Evolutionary conservation across 2,329 filamentous ascomycete species (phyloP), one percentile per base, ranked within the genome.

Genomic region (Zopfia rhizophila): DNA sequence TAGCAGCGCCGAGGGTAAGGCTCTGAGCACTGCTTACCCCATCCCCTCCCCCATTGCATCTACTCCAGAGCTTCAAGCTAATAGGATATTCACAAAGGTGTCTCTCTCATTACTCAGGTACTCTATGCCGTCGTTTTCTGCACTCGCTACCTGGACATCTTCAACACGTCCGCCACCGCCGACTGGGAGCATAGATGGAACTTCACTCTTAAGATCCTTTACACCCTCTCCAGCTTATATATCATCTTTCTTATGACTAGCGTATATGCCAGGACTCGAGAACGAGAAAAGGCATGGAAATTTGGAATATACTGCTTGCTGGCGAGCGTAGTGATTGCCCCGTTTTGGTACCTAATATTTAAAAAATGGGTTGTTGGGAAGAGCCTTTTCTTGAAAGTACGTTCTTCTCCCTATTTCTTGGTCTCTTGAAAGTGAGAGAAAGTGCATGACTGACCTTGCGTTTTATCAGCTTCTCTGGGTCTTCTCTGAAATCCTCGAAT

Each of bases 201-300:
- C 73, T 82, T 87, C 56, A 78, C 88, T 48, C 88, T 97, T 72
- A 97, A 97, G 79, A 80, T 94, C 51, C 90, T 95, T 74, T 97
- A 96, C 74, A 88, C 96, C 50, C 65, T 83, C 3, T 90, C 89
- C 4, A 93, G 89, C 1, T 81, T 92, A 53, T 97, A 96, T 72
- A 94, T 92, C 61, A 83, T 97, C 52, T 87, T 82, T 45, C 74
- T 96, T 53, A 97, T 97, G 91, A 88, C 91, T 71, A 88, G 86
- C 74, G 78, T 91, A 16, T 96, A 85, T 70, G 88, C 92, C 8
- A 84, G 93, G 23, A 96, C 92, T n/a, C 79, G 92, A 29, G 93
- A 97, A 74, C 82, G 86, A 40, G 93, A 97, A 76, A 84, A 91
- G 61, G 89, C 91, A n/a, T 97, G 93, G 92, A 96, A 92, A 74